phyloP scores from a whole-genome alignment of 352 stramenopile genomes.

The Globisporangium yorkense region DNA sequence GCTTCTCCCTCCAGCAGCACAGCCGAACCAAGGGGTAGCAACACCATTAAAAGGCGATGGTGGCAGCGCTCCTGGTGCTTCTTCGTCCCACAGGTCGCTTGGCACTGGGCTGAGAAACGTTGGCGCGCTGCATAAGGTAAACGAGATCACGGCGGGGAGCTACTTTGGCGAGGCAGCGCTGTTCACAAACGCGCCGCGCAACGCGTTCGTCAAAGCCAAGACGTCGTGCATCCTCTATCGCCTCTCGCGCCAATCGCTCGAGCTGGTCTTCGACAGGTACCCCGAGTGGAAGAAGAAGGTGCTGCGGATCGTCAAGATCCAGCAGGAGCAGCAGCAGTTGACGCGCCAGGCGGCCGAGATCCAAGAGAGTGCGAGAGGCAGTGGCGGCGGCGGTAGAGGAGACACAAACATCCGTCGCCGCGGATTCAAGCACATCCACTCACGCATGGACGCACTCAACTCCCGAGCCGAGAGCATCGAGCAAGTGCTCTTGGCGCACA shows the following conservation, averaged over 20 bases:
- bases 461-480: constrained; percentile 43
- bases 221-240: constrained; percentile 60
- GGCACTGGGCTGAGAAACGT: not conserved
- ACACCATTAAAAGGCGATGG: not conserved
- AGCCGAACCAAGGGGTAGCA: not conserved
- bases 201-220: constrained; percentile 50
- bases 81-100: not conserved
- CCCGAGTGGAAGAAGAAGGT: constrained; percentile 63
- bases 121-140: constrained; percentile 36
- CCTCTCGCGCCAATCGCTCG: constrained; percentile 43
- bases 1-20: not conserved
- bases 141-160: constrained; percentile 46
- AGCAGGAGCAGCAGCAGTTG: constrained; percentile 54
- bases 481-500: constrained; percentile 30
- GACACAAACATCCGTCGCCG: constrained; percentile 5
- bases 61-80: not conserved
- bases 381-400: not conserved
- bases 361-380: constrained; percentile 13
- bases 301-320: constrained; percentile 52
- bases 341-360: constrained; percentile 34
- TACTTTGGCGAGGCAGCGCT: constrained; percentile 58
- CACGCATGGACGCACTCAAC: constrained; percentile 45
- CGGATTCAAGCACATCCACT: constrained; percentile 19
- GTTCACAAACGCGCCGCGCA: constrained; percentile 50
- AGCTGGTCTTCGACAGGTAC: constrained; percentile 55